These are phyloP conservation scores for Cercospora zeae-maydis DNA, from an alignment of 2,329 filamentous ascomycete species.

Conservation along the genomic window DNA sequence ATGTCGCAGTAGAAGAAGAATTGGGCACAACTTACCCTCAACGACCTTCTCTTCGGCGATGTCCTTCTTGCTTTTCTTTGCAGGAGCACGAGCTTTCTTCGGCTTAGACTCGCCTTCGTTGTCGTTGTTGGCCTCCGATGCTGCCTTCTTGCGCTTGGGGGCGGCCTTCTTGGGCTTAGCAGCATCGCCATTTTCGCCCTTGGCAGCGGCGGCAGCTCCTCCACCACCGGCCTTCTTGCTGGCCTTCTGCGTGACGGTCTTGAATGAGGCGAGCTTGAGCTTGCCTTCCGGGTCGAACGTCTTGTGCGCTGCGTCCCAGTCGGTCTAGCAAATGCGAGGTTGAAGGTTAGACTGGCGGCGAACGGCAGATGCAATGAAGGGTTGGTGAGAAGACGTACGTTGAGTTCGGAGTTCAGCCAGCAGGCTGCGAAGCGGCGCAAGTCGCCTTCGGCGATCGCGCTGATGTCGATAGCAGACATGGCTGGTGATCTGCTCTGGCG, in stretches of 20 bases:
- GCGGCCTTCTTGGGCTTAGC: constrained; percentile 13
- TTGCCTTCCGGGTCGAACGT: constrained; percentile 21
- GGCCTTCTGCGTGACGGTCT: constrained; percentile 17
- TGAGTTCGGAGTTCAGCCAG: constrained; percentile 15
- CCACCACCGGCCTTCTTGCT: constrained; percentile 3
- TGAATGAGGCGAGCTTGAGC: constrained; percentile 23
- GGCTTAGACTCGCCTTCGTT: constrained; percentile 13
- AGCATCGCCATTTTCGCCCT: constrained; percentile 7
- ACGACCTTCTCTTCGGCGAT: constrained; percentile 7
- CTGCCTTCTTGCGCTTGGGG: constrained; percentile 11
- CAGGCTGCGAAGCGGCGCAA: constrained; percentile 23
- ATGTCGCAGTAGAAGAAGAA: not conserved
- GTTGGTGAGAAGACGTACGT: not conserved
- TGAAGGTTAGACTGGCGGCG: not conserved
- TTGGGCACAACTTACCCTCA: constrained; percentile 1
- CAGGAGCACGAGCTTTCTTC: constrained; percentile 5
- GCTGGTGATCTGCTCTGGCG: not conserved
- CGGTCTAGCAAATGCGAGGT: constrained; percentile 5
- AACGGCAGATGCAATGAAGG: not conserved
- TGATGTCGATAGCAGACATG: constrained; percentile 11
- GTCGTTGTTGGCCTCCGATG: not conserved
- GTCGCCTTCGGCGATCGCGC: constrained; percentile 10
- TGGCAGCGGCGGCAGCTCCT: not conserved
- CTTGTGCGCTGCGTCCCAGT: constrained; percentile 18
- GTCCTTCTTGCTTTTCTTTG: constrained; percentile 9